These are phyloP conservation scores for Elaphomyces granulatus DNA, from an alignment of 495 filamentous ascomycete species.

Conservation along the genomic window DNA sequence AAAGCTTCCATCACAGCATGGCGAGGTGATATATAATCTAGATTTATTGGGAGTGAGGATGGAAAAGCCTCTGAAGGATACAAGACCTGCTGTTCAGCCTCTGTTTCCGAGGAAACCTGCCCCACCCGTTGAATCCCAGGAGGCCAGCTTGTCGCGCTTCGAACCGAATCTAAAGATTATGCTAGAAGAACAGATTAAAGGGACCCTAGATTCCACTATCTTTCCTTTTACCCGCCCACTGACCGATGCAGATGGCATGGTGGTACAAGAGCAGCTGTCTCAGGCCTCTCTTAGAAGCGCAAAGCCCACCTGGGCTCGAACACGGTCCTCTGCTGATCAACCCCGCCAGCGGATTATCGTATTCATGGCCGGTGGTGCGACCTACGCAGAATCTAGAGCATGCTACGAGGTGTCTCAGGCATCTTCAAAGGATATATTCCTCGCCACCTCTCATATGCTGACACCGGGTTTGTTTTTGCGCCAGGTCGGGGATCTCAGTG, in stretches of 20 bases:
- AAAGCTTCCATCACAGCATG: constrained; percentile 57
- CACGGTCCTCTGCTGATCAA: constrained; percentile 57
- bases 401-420: constrained; percentile 76
- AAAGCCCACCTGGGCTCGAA: constrained; percentile 89
- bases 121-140: constrained; percentile 29
- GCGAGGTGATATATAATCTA: constrained; percentile 59
- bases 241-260: constrained; percentile 44
- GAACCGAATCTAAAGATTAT: constrained; percentile 44
- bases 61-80: constrained; percentile 62
- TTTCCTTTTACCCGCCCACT: constrained; percentile 80
- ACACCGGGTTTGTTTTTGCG: constrained; percentile 64
- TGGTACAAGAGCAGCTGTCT: constrained; percentile 40
- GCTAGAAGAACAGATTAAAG: constrained; percentile 52
- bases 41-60: constrained; percentile 67
- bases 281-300: constrained; percentile 71
- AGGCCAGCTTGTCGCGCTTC: constrained; percentile 38
- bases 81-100: constrained; percentile 44
- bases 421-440: constrained; percentile 65
- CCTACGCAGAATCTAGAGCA: constrained; percentile 71
- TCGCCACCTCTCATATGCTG: constrained; percentile 85
- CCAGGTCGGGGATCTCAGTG: constrained; percentile 65
- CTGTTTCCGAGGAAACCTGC: constrained; percentile 52
- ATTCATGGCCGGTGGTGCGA: constrained; percentile 93
- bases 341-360: constrained; percentile 83
- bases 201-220: constrained; percentile 37